Base-by-base conservation (phyloP, 1,284 basidiomycete genomes). In the Apiotrichum gracile region DNA sequence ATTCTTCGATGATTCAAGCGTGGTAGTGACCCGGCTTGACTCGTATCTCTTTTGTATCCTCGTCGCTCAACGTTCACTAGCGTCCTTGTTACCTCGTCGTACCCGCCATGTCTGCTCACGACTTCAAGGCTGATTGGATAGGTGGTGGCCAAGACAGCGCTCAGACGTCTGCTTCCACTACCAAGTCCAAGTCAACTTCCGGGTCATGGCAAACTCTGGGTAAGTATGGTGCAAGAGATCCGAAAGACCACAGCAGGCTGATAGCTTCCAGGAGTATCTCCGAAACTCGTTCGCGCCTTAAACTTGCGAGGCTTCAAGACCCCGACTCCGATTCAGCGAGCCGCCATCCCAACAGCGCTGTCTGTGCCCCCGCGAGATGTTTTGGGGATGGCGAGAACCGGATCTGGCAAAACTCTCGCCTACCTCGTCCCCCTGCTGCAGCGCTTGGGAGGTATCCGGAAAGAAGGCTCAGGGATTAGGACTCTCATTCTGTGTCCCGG, bases 381-480 rank as follows among this genome's bases (percentile, higher is more conserved):
- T 10, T 89, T 99, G 19, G 96, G 91, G 49, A 98, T 98, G 96
- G 94, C 96, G 22, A 82, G 96, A 19, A 99, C 96, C 1, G 96
- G 96, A 52, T 97, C 93, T 1, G 96, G 96, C 58, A 99, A 99
- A 77, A 97, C 94, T 14, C 82, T 98, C 26, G 94, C 94, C 34
- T 99, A 96, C 74, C 83, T 98, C 78, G 80, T 98, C 21, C 96
- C 96, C 42, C 81, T 98, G 14, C 80, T 97, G 0, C 89, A 96
- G 59, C 82, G 88, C 25, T 82, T 98, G 12, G 85, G 87, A 24
- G 88, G 88, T 17, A 78, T 84, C 17, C 92, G 96, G 70, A 82
- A 17, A 22, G 39, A 85, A 5, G 81, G 83, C 13, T 77, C 83
- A 61, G 94, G 93, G 42, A 85, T 90, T 17, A 82, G 92, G 46